A percentile compares a stretch with the other conserved stretches of the same genome.
phyloP scores from a whole-genome alignment of 495 filamentous ascomycete genomes.

The Podospora bellae-mahoneyi region DNA sequence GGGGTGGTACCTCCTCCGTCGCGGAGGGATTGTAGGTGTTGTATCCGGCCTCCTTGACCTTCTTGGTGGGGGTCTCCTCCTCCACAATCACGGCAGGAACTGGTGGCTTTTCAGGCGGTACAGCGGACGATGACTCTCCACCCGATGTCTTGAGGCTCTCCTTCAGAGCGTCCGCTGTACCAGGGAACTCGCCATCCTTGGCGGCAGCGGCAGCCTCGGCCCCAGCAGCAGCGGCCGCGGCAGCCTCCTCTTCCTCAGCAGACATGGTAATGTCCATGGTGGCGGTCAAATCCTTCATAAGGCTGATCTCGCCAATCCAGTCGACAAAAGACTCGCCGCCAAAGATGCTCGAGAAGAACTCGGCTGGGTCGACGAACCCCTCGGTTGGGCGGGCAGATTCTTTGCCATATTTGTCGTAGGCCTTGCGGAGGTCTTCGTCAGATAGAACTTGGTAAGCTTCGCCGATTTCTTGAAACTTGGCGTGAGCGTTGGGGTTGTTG shows the following conservation, averaged over 20 bases:
- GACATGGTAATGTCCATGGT: conserved; percentile 89
- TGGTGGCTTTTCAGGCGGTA: conserved; percentile 30
- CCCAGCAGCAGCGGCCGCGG: conserved; percentile 39
- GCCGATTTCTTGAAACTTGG: conserved; percentile 89
- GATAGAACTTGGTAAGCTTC: conserved; percentile 98
- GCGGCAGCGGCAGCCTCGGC: conserved; percentile 53
- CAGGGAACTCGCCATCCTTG: conserved; percentile 46
- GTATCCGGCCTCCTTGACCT: conserved; percentile 4
- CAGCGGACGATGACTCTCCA: conserved; percentile 23
- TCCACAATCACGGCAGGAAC: conserved; percentile 41
- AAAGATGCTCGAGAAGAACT: conserved; percentile 99
- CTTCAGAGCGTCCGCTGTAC: conserved; percentile 44
- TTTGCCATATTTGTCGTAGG: conserved; percentile 97
- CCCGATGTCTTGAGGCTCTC: conserved; percentile 45
- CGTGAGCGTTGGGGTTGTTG: conserved; percentile 89
- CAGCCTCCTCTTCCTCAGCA: conserved; percentile 56
- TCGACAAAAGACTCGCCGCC: conserved; percentile 93
- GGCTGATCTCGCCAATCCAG: conserved; percentile 84
- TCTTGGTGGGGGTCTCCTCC: conserved; percentile 30
- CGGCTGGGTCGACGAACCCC: conserved; percentile 93
- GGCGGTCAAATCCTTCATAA: conserved; percentile 86
- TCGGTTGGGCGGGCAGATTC: conserved; percentile 80
- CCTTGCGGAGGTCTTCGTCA: conserved; percentile 75
- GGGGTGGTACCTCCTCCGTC: conserved; percentile 16
- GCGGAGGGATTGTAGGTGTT: conserved; percentile 15